Conservation (phyloP, 2,329 filamentous ascomycete species). For the Paracorniculantispora psalliotae region DNA sequence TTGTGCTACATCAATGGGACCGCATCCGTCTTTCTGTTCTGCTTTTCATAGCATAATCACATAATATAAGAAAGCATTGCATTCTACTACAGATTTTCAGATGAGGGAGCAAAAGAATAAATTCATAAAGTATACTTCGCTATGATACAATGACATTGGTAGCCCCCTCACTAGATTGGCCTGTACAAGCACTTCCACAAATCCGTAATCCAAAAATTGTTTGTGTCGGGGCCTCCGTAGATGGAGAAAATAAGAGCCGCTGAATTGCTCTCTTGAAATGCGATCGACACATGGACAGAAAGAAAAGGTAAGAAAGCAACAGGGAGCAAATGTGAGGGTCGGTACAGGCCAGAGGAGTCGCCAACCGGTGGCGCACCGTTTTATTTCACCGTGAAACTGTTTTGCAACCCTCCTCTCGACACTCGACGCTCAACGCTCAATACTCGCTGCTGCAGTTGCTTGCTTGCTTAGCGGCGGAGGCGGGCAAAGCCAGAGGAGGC, state of each 20-base stretch:
- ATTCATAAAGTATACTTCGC: constrained; percentile 6
- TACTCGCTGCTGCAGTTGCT: not conserved
- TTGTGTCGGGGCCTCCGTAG: not conserved
- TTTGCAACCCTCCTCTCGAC: too few species aligned
- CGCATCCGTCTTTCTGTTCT: too few species aligned
- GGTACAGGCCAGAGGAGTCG: too few species aligned
- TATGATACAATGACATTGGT: constrained; percentile 9
- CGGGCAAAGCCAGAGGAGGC: constrained; percentile 32
- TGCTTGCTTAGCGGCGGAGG: constrained; percentile 26
- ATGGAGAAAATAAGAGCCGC: not conserved
- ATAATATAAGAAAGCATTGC: too few species aligned
- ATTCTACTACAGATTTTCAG: not conserved
- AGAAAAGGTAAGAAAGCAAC: not conserved
- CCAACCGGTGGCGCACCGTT: too few species aligned
- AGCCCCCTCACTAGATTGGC: constrained; percentile 11
- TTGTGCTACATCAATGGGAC: too few species aligned
- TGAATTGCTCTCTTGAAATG: not conserved
- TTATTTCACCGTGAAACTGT: too few species aligned
- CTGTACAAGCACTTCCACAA: not conserved
- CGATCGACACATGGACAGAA: constrained; percentile 2
- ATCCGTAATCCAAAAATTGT: constrained; percentile 1
- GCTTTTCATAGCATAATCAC: too few species aligned
- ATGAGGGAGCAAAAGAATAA: not conserved
- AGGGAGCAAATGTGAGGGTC: not conserved
- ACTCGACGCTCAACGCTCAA: too few species aligned